phyloP scores from a whole-genome alignment of 2,329 filamentous ascomycete species.

The Didymella segeticola region DNA sequence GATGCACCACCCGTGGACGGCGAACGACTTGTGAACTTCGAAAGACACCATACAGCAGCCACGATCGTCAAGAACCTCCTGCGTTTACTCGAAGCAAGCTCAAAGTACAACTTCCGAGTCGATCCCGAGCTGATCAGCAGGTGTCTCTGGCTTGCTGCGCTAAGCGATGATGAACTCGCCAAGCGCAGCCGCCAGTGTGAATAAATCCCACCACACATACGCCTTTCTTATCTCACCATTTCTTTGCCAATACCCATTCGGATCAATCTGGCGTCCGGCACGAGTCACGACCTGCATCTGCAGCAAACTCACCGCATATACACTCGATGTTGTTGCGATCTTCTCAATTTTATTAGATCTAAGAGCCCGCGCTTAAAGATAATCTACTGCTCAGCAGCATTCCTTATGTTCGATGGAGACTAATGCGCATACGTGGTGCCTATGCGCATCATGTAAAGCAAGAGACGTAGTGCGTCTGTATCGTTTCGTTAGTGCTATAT shows the following conservation, averaged over 20 bases:
- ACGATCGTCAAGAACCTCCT: constrained; percentile 80
- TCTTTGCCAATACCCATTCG: constrained; percentile 33
- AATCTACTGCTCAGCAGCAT: constrained; percentile 9
- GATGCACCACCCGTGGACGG: constrained; percentile 64
- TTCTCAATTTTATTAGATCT: constrained; percentile 27
- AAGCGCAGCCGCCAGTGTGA: constrained; percentile 41
- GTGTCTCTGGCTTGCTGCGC: constrained; percentile 83
- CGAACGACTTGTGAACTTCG: constrained; percentile 80
- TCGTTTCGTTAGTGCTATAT: constrained; percentile 3
- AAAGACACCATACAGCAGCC: constrained; percentile 77
- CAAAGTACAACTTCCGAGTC: constrained; percentile 74
- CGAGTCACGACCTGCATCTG: constrained; percentile 36
- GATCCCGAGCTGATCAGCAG: constrained; percentile 79
- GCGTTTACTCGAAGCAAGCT: constrained; percentile 79
- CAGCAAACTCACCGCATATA: constrained; percentile 26
- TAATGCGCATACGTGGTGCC: constrained; percentile 1
- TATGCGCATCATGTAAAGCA: not conserved
- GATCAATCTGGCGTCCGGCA: constrained; percentile 20
- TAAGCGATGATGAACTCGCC: constrained; percentile 76
- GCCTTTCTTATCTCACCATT: constrained; percentile 17
- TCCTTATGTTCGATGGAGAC: not conserved
- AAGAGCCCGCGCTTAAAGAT: constrained; percentile 39
- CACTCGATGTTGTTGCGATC: constrained; percentile 10
- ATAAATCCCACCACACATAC: constrained; percentile 23
- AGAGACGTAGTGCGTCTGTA: constrained; percentile 5